These are phyloP conservation scores for Trichosporon sp. DNA, from an alignment of 1,284 basidiomycete genomes.

Conservation along the genomic window DNA sequence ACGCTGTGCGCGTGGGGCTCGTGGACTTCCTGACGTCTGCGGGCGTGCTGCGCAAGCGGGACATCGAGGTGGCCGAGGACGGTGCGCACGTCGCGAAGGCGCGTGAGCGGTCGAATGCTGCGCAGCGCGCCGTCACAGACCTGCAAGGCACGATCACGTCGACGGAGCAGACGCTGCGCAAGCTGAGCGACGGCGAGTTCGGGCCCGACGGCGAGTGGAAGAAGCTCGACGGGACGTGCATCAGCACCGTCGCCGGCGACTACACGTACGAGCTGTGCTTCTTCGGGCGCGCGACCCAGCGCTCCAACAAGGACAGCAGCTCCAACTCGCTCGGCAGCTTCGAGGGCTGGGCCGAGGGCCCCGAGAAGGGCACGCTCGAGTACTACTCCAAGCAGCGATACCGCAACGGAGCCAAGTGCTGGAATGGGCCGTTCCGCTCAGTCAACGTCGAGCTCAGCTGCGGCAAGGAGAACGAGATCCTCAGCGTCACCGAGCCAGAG, in stretches of 20 bases:
- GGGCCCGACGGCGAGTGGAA: slow-evolving; percentile 90
- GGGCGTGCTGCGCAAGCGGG: slow-evolving; percentile 21
- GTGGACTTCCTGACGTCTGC: slow-evolving; percentile 54
- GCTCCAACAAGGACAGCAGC: slow-evolving; percentile 73
- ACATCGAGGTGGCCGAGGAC: slow-evolving; percentile 20
- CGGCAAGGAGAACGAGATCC: slow-evolving; percentile 77
- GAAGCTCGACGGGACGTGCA: slow-evolving; percentile 78
- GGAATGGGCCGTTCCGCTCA: slow-evolving; percentile 82
- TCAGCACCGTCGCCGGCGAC: slow-evolving; percentile 80
- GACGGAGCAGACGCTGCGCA: slow-evolving; percentile 31
- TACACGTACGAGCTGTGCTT: slow-evolving; percentile 97
- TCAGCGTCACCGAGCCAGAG: slow-evolving; percentile 81
- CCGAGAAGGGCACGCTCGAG: slow-evolving; percentile 58
- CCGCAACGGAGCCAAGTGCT: slow-evolving; percentile 79
- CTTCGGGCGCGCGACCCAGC: slow-evolving; percentile 82
- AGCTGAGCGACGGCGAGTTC: slow-evolving; percentile 58
- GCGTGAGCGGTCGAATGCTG: slow-evolving; percentile 56
- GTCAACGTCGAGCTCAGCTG: slow-evolving; percentile 73
- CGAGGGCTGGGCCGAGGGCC: slow-evolving; percentile 65
- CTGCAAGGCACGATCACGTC: slow-evolving; percentile 27
- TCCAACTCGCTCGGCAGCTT: slow-evolving; percentile 80
- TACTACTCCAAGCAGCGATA: slow-evolving; percentile 82
- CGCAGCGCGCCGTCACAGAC: slow-evolving; percentile 51
- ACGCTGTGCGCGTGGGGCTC: slow-evolving; percentile 62
- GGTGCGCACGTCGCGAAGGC: slow-evolving; percentile 52